phyloP scores from a whole-genome alignment of 768 basidiomycete genomes.

The Lanmaoa pseudosensibilis region DNA sequence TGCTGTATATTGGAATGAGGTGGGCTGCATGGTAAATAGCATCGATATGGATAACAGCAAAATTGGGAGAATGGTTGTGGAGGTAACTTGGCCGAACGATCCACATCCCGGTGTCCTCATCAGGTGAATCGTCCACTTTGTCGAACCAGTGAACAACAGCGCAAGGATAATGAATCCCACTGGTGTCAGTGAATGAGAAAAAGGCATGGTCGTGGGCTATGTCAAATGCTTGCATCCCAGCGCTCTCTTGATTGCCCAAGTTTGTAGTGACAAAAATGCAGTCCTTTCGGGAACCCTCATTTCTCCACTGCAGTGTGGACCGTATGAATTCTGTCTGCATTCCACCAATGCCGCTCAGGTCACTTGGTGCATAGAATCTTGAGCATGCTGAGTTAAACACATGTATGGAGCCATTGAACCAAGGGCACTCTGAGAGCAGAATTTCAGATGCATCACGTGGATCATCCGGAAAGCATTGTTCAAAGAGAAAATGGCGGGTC shows the following conservation, averaged over 20 bases:
- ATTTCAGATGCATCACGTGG: no score
- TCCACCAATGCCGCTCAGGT: background rate
- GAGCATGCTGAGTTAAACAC: background rate
- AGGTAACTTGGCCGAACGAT: constrained; percentile 12
- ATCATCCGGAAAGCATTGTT: no score
- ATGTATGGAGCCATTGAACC: no score
- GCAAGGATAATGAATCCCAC: no score
- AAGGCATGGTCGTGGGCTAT: no score
- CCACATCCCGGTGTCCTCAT: constrained; percentile 33
- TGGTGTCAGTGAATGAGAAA: no score
- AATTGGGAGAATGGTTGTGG: background rate
- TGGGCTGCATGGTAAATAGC: background rate
- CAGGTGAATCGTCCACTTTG: constrained; percentile 2
- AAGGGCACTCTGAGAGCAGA: no score
- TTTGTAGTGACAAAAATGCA: background rate
- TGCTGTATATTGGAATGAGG: background rate
- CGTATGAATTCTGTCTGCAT: background rate
- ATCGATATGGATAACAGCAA: constrained; percentile 27
- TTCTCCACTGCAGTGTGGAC: background rate
- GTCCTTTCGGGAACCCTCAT: background rate
- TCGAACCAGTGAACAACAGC: no score
- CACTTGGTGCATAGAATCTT: background rate
- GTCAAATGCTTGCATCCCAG: no score
- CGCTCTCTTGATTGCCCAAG: background rate
- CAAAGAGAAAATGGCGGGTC: no score